These are phyloP conservation scores for Ganoderma sinense DNA, from an alignment of 1,284 basidiomycete species.

Conservation along the genomic window DNA sequence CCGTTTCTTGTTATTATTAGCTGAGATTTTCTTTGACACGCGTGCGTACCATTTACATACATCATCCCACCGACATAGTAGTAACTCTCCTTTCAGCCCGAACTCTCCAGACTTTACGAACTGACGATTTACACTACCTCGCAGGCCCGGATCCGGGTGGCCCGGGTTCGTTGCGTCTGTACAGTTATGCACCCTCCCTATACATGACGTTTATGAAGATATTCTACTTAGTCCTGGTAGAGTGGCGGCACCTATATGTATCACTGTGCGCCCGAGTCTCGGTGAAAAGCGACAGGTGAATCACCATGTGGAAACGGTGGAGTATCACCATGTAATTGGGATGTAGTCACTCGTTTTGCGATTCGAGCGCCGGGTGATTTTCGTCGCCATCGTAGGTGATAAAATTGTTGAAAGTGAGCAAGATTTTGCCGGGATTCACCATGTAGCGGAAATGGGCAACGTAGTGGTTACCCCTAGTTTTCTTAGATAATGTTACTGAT, in stretches of 20 bases:
- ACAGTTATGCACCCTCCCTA: slow-evolving; percentile 28
- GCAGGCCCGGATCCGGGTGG: slow-evolving; percentile 25
- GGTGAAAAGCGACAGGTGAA: too few relatives aligned
- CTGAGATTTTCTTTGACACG: slow-evolving; percentile 17
- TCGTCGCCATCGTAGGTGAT: too few relatives aligned
- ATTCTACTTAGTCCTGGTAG: slow-evolving; percentile 22
- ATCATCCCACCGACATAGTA: slow-evolving; percentile 18
- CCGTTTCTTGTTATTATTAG: slow-evolving; percentile 19
- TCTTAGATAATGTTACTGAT: too few relatives aligned
- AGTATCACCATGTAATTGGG: too few relatives aligned
- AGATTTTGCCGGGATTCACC: too few relatives aligned
- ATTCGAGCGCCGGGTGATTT: too few relatives aligned
- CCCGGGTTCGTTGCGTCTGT: slow-evolving; percentile 24
- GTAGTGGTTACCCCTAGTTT: too few relatives aligned
- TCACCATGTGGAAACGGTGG: too few relatives aligned
- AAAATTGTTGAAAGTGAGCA: too few relatives aligned
- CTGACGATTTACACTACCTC: slow-evolving; percentile 31
- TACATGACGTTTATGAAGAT: slow-evolving; percentile 33
- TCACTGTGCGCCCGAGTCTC: too few relatives aligned
- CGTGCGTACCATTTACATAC: background rate
- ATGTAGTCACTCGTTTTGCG: too few relatives aligned
- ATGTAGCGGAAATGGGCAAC: too few relatives aligned
- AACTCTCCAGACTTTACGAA: slow-evolving; percentile 28
- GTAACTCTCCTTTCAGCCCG: slow-evolving; percentile 15
- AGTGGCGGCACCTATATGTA: slow-evolving; percentile 5